phyloP scores from a whole-genome alignment of 2,329 filamentous ascomycete species.

The Akanthomyces uredinophilus region DNA sequence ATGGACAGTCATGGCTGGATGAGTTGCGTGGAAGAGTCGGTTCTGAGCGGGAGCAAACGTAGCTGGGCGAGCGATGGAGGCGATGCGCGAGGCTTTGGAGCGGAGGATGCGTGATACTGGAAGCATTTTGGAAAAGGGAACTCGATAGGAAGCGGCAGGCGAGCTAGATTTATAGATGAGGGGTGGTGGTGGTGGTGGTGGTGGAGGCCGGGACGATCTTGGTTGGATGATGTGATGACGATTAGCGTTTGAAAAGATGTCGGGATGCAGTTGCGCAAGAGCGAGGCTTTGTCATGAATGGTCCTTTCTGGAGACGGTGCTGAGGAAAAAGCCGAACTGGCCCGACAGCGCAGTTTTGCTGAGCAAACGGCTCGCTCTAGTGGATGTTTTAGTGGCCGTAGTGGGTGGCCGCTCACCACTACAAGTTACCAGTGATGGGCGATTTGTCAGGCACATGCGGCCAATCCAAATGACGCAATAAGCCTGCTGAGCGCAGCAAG shows the following conservation, averaged over 20 bases:
- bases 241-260: not conserved
- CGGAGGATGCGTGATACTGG: slow-evolving; percentile 3
- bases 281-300: slow-evolving; percentile 3
- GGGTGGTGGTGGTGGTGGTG: not conserved
- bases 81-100: slow-evolving; percentile 9
- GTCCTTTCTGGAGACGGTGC: not conserved
- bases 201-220: not conserved
- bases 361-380: not conserved
- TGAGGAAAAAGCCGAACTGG: not conserved
- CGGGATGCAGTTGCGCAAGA: not conserved
- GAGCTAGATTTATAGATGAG: slow-evolving; percentile 1
- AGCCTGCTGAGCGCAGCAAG: not conserved
- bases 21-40: slow-evolving; percentile 14
- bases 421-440: too few relatives aligned
- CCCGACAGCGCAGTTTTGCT: not conserved
- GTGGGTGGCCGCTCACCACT: not conserved
- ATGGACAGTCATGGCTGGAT: slow-evolving; percentile 16
- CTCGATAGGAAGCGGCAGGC: not conserved
- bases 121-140: not conserved
- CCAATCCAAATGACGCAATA: slow-evolving; percentile 5
- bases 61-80: slow-evolving; percentile 10
- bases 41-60: not conserved
- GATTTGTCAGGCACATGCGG: not conserved
- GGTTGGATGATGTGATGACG: not conserved
- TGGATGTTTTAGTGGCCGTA: not conserved